Percentiles rank a stretch among this genome's conserved stretches.
Conservation (phyloP, 441 rosid species). For the Euphorbia corollata region DNA sequence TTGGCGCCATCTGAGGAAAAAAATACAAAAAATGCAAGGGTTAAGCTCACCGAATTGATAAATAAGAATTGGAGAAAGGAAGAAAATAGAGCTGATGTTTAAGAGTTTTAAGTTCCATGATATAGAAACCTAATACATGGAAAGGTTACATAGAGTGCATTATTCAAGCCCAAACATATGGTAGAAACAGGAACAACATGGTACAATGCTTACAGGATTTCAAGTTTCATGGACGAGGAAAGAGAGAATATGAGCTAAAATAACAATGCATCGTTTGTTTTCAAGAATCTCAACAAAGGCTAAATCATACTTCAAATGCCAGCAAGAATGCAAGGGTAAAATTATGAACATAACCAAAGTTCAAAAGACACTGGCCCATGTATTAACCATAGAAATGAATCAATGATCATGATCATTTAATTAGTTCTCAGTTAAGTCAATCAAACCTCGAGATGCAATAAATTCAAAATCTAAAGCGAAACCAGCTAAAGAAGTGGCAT, state of each 20-base stretch:
- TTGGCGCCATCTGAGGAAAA: slow-evolving; percentile 45
- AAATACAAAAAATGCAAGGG: slow-evolving; percentile 7
- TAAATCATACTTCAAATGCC: slow-evolving; percentile 1
- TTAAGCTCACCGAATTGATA: neutral
- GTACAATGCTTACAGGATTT: neutral
- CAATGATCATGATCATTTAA: neutral
- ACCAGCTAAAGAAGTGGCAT: neutral
- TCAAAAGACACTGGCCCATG: neutral
- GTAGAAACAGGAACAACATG: no score
- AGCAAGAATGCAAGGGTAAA: neutral
- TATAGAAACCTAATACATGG: neutral
- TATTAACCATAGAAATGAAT: no score
- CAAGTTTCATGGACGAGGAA: neutral
- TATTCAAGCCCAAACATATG: neutral
- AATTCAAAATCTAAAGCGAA: neutral
- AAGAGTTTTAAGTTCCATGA: neutral
- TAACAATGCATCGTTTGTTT: no score
- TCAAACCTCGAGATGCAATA: neutral
- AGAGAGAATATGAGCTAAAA: no score
- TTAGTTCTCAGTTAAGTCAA: neutral
- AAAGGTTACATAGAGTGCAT: neutral
- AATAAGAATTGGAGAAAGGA: neutral
- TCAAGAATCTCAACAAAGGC: neutral
- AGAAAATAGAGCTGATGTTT: neutral
- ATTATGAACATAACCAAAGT: neutral